Percentiles rank a stretch among this genome's conserved stretches.
phyloP scores from a whole-genome alignment of 805 yeast species.

The Torulaspora delbrueckii region DNA sequence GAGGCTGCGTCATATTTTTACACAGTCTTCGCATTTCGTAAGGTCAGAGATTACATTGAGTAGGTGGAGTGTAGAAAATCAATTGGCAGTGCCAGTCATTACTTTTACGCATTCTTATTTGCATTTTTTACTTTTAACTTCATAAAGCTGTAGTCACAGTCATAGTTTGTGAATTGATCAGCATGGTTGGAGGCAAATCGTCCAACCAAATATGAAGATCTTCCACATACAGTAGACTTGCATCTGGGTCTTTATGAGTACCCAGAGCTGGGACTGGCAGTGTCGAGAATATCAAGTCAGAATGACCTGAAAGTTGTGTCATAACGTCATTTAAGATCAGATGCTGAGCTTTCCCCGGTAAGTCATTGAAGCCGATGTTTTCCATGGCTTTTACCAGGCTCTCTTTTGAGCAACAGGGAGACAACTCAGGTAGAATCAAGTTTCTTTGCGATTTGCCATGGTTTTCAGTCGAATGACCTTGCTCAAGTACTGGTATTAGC shows the following conservation, averaged over 20 bases:
- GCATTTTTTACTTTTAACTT: constrained; percentile 1
- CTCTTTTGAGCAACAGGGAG: constrained; percentile 33
- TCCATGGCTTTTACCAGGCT: constrained; percentile 36
- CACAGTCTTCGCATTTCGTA: constrained; percentile 76
- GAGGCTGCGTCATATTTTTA: constrained; percentile 87
- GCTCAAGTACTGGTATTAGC: constrained; percentile 47
- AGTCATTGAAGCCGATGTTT: constrained; percentile 62
- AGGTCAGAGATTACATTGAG: constrained; percentile 37
- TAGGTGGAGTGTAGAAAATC: not conserved
- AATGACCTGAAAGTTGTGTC: constrained; percentile 52
- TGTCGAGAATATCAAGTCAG: constrained; percentile 81
- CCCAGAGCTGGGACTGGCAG: constrained; percentile 85
- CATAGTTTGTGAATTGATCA: constrained; percentile 88
- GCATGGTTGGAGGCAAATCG: constrained; percentile 73
- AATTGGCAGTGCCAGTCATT: not conserved
- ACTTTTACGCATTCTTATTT: constrained; percentile 6
- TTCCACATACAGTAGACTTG: constrained; percentile 68
- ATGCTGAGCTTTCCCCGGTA: constrained; percentile 92
- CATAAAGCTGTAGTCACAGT: constrained; percentile 91
- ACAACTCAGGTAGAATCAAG: constrained; percentile 24
- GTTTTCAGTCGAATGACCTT: constrained; percentile 7
- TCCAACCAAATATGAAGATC: constrained; percentile 76
- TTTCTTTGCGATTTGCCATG: constrained; percentile 10
- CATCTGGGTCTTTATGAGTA: constrained; percentile 64
- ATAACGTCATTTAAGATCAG: constrained; percentile 81